These are phyloP conservation scores for Fusarium sp. DNA, from an alignment of 2,329 filamentous ascomycete genomes.

Conservation along the genomic window DNA sequence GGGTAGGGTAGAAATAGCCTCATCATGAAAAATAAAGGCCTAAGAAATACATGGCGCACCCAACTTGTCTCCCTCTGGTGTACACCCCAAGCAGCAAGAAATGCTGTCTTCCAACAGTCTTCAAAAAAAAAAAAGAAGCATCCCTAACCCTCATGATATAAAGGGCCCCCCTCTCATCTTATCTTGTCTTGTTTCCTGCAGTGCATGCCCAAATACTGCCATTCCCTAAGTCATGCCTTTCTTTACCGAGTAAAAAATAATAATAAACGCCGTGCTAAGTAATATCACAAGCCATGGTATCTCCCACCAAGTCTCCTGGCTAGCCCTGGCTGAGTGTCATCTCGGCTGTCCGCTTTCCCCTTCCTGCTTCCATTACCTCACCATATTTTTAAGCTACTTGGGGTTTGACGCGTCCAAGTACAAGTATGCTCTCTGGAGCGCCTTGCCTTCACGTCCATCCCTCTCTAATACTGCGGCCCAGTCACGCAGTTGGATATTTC, in stretches of 20 bases:
- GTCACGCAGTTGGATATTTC: slow-evolving; percentile 86
- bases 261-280: slow-evolving; percentile 54
- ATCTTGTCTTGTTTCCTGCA: slow-evolving; percentile 16
- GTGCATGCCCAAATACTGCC: slow-evolving; percentile 35
- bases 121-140: neutral
- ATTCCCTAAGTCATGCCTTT: slow-evolving; percentile 42
- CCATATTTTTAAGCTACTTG: slow-evolving; percentile 49
- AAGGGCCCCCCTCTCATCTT: slow-evolving; percentile 5
- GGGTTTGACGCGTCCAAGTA: slow-evolving; percentile 64
- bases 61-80: neutral
- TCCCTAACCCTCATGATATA: slow-evolving; percentile 10
- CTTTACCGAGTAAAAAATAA: slow-evolving; percentile 19
- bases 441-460: slow-evolving; percentile 76
- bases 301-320: slow-evolving; percentile 38
- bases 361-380: slow-evolving; percentile 33
- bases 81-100: slow-evolving; percentile 1
- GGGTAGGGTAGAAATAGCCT: neutral
- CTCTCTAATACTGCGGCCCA: slow-evolving; percentile 83
- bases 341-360: slow-evolving; percentile 3
- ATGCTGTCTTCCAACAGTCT: slow-evolving; percentile 5
- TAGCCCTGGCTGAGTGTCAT: slow-evolving; percentile 35
- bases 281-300: slow-evolving; percentile 53
- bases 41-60: slow-evolving; percentile 17
- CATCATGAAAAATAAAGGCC: neutral
- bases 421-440: slow-evolving; percentile 70